Percentiles rank a stretch among this genome's conserved stretches.
phyloP scores from a whole-genome alignment of 352 stramenopile genomes.

The Phytophthora melonis region DNA sequence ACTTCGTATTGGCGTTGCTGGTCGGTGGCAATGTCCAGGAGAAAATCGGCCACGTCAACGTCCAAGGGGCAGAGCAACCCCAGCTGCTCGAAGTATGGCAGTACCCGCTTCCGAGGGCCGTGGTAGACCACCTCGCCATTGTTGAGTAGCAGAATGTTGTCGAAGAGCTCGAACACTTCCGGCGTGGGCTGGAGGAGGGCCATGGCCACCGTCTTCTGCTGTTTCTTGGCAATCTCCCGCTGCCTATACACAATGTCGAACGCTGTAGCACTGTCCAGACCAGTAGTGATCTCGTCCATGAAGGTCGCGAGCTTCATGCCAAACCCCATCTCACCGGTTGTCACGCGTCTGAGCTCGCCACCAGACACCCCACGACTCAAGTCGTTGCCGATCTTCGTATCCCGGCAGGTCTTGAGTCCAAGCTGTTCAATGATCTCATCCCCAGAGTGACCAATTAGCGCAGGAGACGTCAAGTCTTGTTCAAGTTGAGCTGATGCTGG shows the following conservation, averaged over 20 bases:
- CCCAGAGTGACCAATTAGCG: too few relatives aligned
- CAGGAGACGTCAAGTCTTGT: background rate
- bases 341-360: conserved; percentile 39
- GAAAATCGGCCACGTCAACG: background rate
- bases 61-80: conserved; percentile 43
- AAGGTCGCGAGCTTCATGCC: conserved; percentile 72
- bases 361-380: conserved; percentile 56
- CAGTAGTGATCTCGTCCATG: conserved; percentile 79
- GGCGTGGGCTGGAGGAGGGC: conserved; percentile 47
- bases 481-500: background rate
- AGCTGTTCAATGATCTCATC: conserved; percentile 46
- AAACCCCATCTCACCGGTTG: conserved; percentile 78
- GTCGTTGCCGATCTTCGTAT: conserved; percentile 60
- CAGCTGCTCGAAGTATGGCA: conserved; percentile 48
- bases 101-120: conserved; percentile 33
- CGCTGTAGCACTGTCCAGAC: conserved; percentile 31
- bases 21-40: background rate
- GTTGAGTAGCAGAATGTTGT: conserved; percentile 55
- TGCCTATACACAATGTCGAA: conserved; percentile 84
- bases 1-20: background rate
- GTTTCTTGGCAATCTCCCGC: conserved; percentile 41
- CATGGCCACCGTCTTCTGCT: conserved; percentile 50
- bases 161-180: conserved; percentile 59
- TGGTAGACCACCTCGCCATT: conserved; percentile 54
- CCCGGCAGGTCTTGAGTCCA: conserved; percentile 47